Evolutionary conservation across 371 early-diverging fungal genomes (phyloP).

Genomic region (Entomophthora muscae): DNA sequence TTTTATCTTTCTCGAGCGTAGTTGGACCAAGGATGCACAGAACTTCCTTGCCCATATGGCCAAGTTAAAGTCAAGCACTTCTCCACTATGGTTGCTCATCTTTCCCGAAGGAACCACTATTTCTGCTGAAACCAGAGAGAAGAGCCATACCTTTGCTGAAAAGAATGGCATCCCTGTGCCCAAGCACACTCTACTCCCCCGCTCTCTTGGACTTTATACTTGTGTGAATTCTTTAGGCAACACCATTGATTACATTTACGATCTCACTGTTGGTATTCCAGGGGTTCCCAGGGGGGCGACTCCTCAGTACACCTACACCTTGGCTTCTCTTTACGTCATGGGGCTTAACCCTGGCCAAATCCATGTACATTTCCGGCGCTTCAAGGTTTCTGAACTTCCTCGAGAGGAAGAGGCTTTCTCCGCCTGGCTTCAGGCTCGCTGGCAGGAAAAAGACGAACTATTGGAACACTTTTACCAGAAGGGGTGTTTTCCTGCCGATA

Average conservation of each 20-base stretch:
- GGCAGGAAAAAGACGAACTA: conserved; percentile 68
- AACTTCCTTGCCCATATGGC: conserved; percentile 21
- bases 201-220: conserved; percentile 50
- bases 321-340: conserved; percentile 43
- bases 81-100: conserved; percentile 67
- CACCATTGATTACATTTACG: conserved; percentile 51
- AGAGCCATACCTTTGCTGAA: conserved; percentile 26
- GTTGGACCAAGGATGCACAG: conserved; percentile 49
- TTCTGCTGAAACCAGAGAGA: conserved; percentile 26
- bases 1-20: conserved; percentile 70
- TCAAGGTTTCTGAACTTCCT: conserved; percentile 40
- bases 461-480: conserved; percentile 58
- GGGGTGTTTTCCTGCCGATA: conserved; percentile 32
- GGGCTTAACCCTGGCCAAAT: conserved; percentile 46
- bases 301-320: conserved; percentile 55
- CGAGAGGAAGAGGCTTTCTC: conserved; percentile 37
- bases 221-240: conserved; percentile 38
- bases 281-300: conserved; percentile 52
- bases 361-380: conserved; percentile 57
- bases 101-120: conserved; percentile 87
- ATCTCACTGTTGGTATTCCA: conserved; percentile 68
- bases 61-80: conserved; percentile 15
- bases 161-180: conserved; percentile 18
- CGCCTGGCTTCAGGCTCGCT: conserved; percentile 55
- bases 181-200: conserved; percentile 50